Evolutionary conservation across 108 stramenopile species (phyloP), one percentile per base, ranked within the genome.

Genomic region (Nitzschia palea): DNA sequence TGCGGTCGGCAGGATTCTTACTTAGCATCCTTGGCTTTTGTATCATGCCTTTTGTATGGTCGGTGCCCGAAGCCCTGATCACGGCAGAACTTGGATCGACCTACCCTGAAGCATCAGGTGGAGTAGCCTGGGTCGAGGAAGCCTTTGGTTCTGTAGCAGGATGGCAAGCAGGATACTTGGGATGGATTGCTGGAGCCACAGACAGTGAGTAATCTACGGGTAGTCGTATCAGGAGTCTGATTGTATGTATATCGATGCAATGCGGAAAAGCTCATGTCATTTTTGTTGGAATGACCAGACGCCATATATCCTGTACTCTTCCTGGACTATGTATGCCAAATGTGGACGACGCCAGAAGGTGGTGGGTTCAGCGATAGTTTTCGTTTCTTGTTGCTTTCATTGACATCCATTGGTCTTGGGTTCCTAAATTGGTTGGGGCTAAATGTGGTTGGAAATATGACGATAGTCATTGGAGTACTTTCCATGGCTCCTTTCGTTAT

Each of bases 401-500:
- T 36, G n/a, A 77, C 86, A 17, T 81, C 88, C 4, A 43, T 90
- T 30, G 36, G 20, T 25, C 56, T 96, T 36, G 79, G 93, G 17
- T 77, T 88, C 62, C 37, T 94, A 14, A 93, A 91, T 60, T 95
- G 84, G 72, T 53, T 75, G 9, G 96, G 96, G 3, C 62, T 97
- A 52, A 73, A 90, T 17, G 62, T 91, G 29, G 95, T 96, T 12
- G 94, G 95, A 0, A 80, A 84, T 15, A 78, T 89, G 30, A 78
- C 87, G 27, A 85, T 95, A 18, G 57, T 84, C 9, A 73, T 97
- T 44, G 90, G 86, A 23, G 30, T 91, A 3, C 50, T 96, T 27
- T 83, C 89, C 23, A 86, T 97, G 87, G 69, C 80, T 54, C 97
- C 97, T 22, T 97, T 97, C 67, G 47, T 96, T 1, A 37, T 96